Conservation (phyloP, 2,329 filamentous ascomycete species). For the Arthrobotrys iridis region DNA sequence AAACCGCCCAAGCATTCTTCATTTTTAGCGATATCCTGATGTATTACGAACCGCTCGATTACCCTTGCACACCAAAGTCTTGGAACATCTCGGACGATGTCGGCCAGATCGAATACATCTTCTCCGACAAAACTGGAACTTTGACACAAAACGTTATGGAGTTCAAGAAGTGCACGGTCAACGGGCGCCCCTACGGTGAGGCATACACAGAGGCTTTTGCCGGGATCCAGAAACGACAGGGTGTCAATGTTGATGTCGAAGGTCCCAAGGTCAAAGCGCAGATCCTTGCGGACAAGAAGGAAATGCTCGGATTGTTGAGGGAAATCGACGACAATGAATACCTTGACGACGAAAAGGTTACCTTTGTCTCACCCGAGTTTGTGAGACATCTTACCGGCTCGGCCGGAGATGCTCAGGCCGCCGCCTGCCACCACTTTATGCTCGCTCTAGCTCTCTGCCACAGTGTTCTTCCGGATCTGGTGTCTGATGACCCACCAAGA, state of each 20-base stretch:
- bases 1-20: constrained; percentile 91
- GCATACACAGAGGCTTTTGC: constrained; percentile 97
- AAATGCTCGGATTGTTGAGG: constrained; percentile 77
- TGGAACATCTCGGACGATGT: constrained; percentile 99
- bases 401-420: constrained; percentile 78
- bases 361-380: constrained; percentile 91
- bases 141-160: constrained; percentile 96
- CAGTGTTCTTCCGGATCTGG: constrained; percentile 90
- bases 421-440: constrained; percentile 90
- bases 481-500: constrained; percentile 86
- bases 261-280: constrained; percentile 75
- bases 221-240: constrained; percentile 91
- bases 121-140: constrained; percentile 92
- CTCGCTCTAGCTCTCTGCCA: constrained; percentile 93
- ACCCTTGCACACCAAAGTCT: constrained; percentile 94
- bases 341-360: constrained; percentile 86
- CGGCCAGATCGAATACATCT: constrained; percentile 98
- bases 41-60: constrained; percentile 95
- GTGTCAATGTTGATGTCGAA: constrained; percentile 85
- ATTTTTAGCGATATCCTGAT: constrained; percentile 96
- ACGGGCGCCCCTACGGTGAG: constrained; percentile 95
- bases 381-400: constrained; percentile 82
- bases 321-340: constrained; percentile 88
- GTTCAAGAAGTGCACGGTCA: constrained; percentile 98
- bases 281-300: constrained; percentile 79